These are phyloP conservation scores for Vigna hirtella DNA, from an alignment of 306 rosid genomes.

Conservation along the genomic window DNA sequence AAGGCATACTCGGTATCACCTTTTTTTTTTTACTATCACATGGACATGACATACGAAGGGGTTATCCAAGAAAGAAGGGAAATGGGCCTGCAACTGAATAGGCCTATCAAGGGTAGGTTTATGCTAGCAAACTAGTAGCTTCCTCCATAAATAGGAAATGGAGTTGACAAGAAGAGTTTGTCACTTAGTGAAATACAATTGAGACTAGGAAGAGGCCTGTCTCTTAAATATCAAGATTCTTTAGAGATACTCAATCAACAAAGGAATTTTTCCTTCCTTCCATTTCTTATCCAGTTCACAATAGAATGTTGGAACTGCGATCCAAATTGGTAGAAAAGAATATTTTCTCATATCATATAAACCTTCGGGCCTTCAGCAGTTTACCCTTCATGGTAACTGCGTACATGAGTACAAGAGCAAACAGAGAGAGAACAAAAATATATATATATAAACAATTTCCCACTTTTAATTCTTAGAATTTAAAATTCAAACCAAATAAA, in stretches of 20 bases:
- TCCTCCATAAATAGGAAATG: neutral
- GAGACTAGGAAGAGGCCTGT: neutral
- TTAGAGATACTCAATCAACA: neutral
- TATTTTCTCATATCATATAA: too few relatives aligned
- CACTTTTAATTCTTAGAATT: too few relatives aligned
- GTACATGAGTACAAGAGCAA: too few relatives aligned
- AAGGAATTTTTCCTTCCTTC: neutral
- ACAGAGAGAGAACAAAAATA: too few relatives aligned
- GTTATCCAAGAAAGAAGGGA: neutral
- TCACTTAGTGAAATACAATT: neutral
- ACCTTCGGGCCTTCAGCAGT: too few relatives aligned
- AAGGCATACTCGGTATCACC: neutral
- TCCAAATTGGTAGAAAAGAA: too few relatives aligned
- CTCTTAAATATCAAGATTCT: slow-evolving; percentile 1
- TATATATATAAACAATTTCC: too few relatives aligned
- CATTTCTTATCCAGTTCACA: neutral
- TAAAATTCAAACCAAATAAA: too few relatives aligned
- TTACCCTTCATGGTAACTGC: too few relatives aligned
- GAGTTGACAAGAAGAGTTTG: neutral
- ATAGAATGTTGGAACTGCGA: neutral
- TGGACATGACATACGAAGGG: neutral
- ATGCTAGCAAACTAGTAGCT: neutral
- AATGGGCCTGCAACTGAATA: neutral
- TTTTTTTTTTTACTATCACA: neutral
- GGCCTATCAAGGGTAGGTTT: neutral